These are phyloP conservation scores for Phytopythium cucurbitacearum DNA, from an alignment of 352 stramenopile genomes.

Conservation along the genomic window DNA sequence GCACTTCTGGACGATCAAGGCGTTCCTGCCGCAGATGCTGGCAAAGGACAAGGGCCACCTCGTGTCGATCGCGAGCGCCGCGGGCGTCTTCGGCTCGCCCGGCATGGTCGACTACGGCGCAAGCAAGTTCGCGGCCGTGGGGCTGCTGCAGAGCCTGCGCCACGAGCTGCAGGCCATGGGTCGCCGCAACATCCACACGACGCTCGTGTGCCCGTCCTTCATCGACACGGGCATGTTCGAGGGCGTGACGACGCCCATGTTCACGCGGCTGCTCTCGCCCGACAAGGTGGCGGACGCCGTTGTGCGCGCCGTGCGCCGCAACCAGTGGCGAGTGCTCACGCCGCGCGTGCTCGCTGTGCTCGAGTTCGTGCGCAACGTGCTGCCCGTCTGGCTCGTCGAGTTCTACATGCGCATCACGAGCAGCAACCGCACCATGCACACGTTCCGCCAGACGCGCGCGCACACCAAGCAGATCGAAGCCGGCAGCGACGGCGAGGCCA, in stretches of 20 bases:
- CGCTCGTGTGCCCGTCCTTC: conserved; percentile 52
- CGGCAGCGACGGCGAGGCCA: too few species aligned
- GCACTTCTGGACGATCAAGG: conserved; percentile 53
- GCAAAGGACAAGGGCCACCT: conserved; percentile 38
- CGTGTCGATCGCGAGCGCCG: conserved; percentile 41
- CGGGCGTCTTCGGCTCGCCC: conserved; percentile 36
- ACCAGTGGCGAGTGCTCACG: conserved; percentile 38
- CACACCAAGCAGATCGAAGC: conserved; percentile 29
- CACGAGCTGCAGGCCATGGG: conserved; percentile 43
- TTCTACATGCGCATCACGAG: conserved; percentile 32
- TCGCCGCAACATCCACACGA: conserved; percentile 36
- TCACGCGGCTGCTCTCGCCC: conserved; percentile 36
- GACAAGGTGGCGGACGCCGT: conserved; percentile 42
- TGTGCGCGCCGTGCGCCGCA: conserved; percentile 40
- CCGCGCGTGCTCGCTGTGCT: conserved; percentile 23
- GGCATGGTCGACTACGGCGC: conserved; percentile 53
- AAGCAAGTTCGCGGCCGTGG: conserved; percentile 42
- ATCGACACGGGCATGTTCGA: conserved; percentile 67
- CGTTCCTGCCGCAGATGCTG: conserved; percentile 40
- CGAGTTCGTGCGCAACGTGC: conserved; percentile 24
- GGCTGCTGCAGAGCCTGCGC: conserved; percentile 37
- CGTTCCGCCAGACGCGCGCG: conserved; percentile 44
- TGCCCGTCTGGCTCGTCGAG: conserved; percentile 36
- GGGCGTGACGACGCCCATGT: conserved; percentile 31
- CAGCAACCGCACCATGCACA: conserved; percentile 37